Evolutionary conservation across 495 filamentous ascomycete genomes (phyloP).

Genomic region (Terfezia claveryi): DNA sequence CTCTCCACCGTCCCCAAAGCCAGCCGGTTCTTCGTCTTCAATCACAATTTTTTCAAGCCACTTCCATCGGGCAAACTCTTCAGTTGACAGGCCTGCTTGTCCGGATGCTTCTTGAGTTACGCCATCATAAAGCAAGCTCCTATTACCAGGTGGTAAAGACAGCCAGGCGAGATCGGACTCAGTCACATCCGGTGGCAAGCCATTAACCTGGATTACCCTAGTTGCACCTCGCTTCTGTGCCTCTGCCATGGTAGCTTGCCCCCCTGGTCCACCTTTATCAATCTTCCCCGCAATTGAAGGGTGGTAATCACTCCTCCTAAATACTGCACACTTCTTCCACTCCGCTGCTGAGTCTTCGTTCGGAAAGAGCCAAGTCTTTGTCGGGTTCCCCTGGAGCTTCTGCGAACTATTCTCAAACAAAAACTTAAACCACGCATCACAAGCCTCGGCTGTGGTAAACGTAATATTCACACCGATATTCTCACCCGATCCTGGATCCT

Average conservation of each 20-base stretch:
- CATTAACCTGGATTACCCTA: background rate
- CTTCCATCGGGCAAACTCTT: background rate
- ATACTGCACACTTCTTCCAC: background rate
- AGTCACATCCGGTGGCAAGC: background rate
- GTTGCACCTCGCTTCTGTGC: background rate
- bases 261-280: background rate
- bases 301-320: background rate
- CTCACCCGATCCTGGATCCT: background rate
- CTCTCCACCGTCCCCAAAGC: background rate
- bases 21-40: background rate
- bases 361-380: background rate
- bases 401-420: background rate
- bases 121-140: background rate
- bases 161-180: background rate
- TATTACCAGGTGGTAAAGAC: background rate
- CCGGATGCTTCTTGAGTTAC: background rate
- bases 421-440: background rate
- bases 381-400: background rate
- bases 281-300: background rate
- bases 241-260: background rate
- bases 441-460: background rate
- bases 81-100: background rate
- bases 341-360: background rate
- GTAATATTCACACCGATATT: background rate
- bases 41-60: background rate